Evolutionary conservation across 495 filamentous ascomycete genomes (phyloP).

Genomic region (Penicillium herquei): DNA sequence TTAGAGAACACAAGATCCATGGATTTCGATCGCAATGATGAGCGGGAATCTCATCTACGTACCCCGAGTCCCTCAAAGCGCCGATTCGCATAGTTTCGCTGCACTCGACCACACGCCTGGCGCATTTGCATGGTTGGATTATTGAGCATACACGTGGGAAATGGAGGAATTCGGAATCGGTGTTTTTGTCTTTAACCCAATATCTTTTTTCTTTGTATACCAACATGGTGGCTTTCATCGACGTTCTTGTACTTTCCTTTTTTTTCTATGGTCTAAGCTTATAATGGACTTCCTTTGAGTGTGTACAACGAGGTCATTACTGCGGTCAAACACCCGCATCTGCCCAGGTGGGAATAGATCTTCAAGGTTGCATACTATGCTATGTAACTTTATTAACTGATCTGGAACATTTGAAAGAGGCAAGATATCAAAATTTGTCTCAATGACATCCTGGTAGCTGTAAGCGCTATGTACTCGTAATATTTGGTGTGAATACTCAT

Average conservation of each 20-base stretch:
- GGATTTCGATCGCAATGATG: conserved; percentile 38
- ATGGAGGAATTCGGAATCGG: conserved; percentile 4
- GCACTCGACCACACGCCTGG: conserved; percentile 6
- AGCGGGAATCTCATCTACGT: conserved; percentile 34
- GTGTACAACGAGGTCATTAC: too few relatives aligned
- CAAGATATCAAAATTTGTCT: too few relatives aligned
- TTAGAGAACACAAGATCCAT: conserved; percentile 33
- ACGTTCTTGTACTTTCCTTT: conserved; percentile 9
- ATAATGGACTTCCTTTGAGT: too few relatives aligned
- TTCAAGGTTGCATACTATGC: too few relatives aligned
- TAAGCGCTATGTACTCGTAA: too few relatives aligned
- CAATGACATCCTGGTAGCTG: too few relatives aligned
- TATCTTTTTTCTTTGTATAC: background rate
- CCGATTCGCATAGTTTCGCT: conserved; percentile 20
- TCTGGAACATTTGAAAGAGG: too few relatives aligned
- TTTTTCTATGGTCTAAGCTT: too few relatives aligned
- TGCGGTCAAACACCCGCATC: too few relatives aligned
- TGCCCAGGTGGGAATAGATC: too few relatives aligned
- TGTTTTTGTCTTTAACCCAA: conserved; percentile 4
- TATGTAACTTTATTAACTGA: too few relatives aligned
- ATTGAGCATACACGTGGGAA: conserved; percentile 7
- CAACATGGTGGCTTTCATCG: background rate
- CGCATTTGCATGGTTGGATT: conserved; percentile 18
- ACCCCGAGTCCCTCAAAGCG: conserved; percentile 43
- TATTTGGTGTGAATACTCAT: too few relatives aligned